A percentile compares a stretch with the other conserved stretches of the same genome.
Conservation (phyloP, 805 yeast genomes). For the Saccharomycopsis guyanensis region DNA sequence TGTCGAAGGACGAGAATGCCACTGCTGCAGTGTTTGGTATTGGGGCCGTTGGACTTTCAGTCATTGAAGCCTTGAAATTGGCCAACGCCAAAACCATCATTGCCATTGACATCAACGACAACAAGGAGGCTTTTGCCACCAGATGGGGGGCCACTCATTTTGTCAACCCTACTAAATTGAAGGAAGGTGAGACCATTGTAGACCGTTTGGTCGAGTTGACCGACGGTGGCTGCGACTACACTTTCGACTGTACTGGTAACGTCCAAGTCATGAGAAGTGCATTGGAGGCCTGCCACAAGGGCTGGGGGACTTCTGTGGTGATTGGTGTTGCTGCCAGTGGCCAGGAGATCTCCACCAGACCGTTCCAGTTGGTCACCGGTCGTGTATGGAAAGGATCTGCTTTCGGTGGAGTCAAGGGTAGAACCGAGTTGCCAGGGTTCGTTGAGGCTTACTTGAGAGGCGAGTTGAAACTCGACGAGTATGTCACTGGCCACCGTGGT, state of each 20-base stretch:
- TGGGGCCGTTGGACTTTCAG: constrained; percentile 95
- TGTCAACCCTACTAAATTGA: constrained; percentile 66
- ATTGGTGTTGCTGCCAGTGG: constrained; percentile 99
- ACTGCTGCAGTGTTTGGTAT: constrained; percentile 96
- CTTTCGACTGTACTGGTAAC: constrained; percentile 98
- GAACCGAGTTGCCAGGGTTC: constrained; percentile 86
- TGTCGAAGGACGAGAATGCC: constrained; percentile 66
- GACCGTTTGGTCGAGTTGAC: constrained; percentile 80
- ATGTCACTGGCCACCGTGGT: constrained; percentile 82
- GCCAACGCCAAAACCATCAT: constrained; percentile 77
- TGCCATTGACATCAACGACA: constrained; percentile 80
- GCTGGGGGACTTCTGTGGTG: constrained; percentile 94
- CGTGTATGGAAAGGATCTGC: constrained; percentile 99
- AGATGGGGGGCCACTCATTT: constrained; percentile 96
- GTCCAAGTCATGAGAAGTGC: constrained; percentile 93
- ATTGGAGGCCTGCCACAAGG: constrained; percentile 94
- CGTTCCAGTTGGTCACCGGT: constrained; percentile 98
- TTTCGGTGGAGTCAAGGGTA: constrained; percentile 98
- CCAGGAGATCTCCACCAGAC: constrained; percentile 91
- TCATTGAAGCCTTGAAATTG: constrained; percentile 86
- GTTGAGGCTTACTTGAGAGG: constrained; percentile 83
- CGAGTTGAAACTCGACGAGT: constrained; percentile 83
- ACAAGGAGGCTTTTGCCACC: constrained; percentile 76
- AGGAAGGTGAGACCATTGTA: constrained; percentile 69
- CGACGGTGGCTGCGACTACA: constrained; percentile 94